A percentile compares a stretch with the other conserved stretches of the same genome.
Conservation (phyloP, 768 basidiomycete genomes). For the Agrocybe praecox region DNA sequence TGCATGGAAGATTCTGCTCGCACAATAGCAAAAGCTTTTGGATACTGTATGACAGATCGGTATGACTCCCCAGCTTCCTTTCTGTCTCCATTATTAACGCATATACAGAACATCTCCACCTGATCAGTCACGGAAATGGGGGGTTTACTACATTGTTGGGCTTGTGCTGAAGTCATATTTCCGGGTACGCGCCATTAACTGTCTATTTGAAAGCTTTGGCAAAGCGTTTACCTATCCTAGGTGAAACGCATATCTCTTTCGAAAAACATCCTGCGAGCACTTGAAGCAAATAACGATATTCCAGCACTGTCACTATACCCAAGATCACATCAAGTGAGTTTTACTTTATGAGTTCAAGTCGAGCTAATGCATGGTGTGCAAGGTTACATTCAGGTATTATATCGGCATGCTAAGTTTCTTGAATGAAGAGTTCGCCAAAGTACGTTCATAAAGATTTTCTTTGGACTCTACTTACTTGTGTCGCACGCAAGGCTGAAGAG, state of each 20-base stretch:
- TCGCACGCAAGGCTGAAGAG: slow-evolving; percentile 65
- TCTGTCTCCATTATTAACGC: not conserved
- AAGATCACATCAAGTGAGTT: slow-evolving; percentile 77
- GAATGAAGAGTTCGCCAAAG: slow-evolving; percentile 89
- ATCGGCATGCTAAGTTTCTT: slow-evolving; percentile 93
- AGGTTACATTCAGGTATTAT: slow-evolving; percentile 96
- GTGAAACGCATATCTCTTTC: slow-evolving; percentile 90
- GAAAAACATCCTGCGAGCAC: slow-evolving; percentile 88
- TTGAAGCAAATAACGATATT: slow-evolving; percentile 84
- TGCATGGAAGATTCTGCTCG: slow-evolving; percentile 88
- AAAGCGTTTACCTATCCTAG: slow-evolving; percentile 37
- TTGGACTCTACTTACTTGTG: not conserved
- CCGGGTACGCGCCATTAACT: slow-evolving; percentile 54
- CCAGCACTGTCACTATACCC: slow-evolving; percentile 79
- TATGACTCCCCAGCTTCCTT: slow-evolving; percentile 12
- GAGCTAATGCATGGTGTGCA: slow-evolving; percentile 20
- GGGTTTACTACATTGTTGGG: slow-evolving; percentile 90
- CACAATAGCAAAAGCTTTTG: slow-evolving; percentile 87
- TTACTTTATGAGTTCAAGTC: not conserved
- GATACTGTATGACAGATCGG: slow-evolving; percentile 83
- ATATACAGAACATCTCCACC: slow-evolving; percentile 62
- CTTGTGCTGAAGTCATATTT: slow-evolving; percentile 95
- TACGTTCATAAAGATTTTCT: slow-evolving; percentile 25
- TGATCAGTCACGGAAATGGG: slow-evolving; percentile 83
- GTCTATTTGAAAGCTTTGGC: not conserved